Base-by-base conservation (phyloP, 176 grass and related monocot genomes). In the Triticum aestivum region DNA sequence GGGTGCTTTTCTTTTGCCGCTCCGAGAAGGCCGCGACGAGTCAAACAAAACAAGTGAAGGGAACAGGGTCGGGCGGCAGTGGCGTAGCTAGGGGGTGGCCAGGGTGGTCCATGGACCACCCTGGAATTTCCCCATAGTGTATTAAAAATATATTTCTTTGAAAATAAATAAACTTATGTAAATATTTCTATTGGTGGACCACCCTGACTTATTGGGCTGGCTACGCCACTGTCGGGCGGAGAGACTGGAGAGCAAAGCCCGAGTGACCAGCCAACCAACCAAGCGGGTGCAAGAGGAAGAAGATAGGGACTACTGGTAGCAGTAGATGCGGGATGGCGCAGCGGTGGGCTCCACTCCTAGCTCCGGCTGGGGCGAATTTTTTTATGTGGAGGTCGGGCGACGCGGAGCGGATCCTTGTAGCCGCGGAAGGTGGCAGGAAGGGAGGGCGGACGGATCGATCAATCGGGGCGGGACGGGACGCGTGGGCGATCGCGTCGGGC, bases 1-100 rank as follows among this genome's bases (percentile, higher is more conserved):
- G 80, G 79, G 4, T 0, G 73, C 73, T 33, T 52, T 54, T 52
- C 1, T 9, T 71, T 80, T 34, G 29, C n/a, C 51, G 33, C 86
- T 81, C 73, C 69, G 44, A 88, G 85, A 81, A 44, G 38, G 81
- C 89, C 82, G 84, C 85, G 85, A 81, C 81, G 75, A 77, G 81
- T 52, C 73, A 76, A 54, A 76, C 6, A 54, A 54, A 75, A 75
- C 73, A 51, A 75, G 72, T 51, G 20, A 68, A 4, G 2, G 18
- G 18, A 73, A 29, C 34, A 8, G 56, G 34, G 0, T 58, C 20
- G 10, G 42, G 23, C 67, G 81, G 35, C n/a, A n/a, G n/a, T n/a
- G n/a, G n/a, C n/a, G n/a, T n/a, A n/a, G n/a, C n/a, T n/a, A n/a
- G n/a, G n/a, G n/a, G n/a, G n/a, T n/a, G n/a, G n/a, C n/a, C n/a